A percentile compares a stretch with the other conserved stretches of the same genome.
Conservation (phyloP, 1,284 basidiomycete species). For the Thecaphora thlaspeos region DNA sequence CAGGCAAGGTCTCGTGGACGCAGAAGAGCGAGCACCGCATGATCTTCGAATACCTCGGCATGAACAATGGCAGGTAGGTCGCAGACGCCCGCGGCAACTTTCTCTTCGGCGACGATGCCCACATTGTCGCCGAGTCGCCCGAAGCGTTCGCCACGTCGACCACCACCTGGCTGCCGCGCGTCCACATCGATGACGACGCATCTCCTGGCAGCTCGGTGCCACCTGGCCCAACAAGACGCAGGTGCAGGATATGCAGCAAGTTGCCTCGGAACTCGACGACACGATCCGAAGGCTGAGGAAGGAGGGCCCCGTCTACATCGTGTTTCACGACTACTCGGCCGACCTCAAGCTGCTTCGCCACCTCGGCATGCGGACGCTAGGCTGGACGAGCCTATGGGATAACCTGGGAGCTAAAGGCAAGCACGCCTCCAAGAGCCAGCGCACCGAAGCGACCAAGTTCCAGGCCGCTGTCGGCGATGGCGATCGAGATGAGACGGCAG, state of each 20-base stretch:
- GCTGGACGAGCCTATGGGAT: not conserved
- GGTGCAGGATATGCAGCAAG: not conserved
- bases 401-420: not conserved
- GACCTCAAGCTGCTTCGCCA: not conserved
- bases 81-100: not conserved
- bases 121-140: not conserved
- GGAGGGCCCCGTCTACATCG: not conserved
- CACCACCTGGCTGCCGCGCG: too few relatives aligned
- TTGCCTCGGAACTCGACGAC: not conserved
- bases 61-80: not conserved
- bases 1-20: not conserved
- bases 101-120: not conserved
- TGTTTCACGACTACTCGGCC: slow-evolving; percentile 2
- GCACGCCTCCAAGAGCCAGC: not conserved
- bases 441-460: not conserved
- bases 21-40: slow-evolving; percentile 1
- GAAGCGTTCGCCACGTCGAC: not conserved
- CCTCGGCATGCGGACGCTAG: not conserved
- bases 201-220: not conserved
- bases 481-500: not conserved
- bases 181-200: not conserved
- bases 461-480: not conserved
- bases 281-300: not conserved
- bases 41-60: not conserved
- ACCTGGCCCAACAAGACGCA: not conserved